Percentiles rank a stretch among this genome's conserved stretches.
Evolutionary conservation across 176 grass and related monocot species (phyloP).

Genomic region (Bothriochloa decipiens): DNA sequence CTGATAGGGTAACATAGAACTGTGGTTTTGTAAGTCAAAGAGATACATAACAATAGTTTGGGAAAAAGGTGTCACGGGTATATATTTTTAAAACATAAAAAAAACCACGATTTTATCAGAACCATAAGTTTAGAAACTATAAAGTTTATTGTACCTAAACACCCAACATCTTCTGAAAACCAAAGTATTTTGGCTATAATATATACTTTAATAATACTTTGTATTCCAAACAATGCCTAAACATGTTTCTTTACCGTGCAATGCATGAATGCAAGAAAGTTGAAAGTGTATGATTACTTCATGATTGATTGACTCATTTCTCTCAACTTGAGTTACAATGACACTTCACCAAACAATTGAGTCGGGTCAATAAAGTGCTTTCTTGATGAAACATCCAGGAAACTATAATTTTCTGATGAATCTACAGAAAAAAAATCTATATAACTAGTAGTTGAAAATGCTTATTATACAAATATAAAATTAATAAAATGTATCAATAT

Average conservation of each 20-base stretch:
- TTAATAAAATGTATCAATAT: background rate
- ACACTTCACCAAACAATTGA: conserved; percentile 5
- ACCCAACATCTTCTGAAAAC: too few species aligned
- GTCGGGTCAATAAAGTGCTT: background rate
- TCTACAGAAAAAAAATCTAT: background rate
- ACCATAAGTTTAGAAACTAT: too few species aligned
- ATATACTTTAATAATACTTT: too few species aligned
- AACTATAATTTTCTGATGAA: background rate
- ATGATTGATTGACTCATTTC: conserved; percentile 28
- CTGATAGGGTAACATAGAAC: too few species aligned
- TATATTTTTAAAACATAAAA: too few species aligned
- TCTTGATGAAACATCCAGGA: background rate
- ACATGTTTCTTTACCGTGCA: background rate
- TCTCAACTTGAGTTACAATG: conserved; percentile 16
- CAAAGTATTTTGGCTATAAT: too few species aligned
- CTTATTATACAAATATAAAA: background rate
- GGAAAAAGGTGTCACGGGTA: too few species aligned
- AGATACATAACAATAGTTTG: too few species aligned
- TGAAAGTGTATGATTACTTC: background rate
- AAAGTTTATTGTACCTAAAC: too few species aligned
- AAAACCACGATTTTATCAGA: too few species aligned
- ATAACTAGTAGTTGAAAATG: background rate
- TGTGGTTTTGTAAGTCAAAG: too few species aligned
- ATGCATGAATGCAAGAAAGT: background rate
- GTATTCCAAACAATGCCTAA: too few species aligned